These are phyloP conservation scores for Hansfordia pulvinata DNA, from an alignment of 2,329 filamentous ascomycete genomes.

Conservation along the genomic window DNA sequence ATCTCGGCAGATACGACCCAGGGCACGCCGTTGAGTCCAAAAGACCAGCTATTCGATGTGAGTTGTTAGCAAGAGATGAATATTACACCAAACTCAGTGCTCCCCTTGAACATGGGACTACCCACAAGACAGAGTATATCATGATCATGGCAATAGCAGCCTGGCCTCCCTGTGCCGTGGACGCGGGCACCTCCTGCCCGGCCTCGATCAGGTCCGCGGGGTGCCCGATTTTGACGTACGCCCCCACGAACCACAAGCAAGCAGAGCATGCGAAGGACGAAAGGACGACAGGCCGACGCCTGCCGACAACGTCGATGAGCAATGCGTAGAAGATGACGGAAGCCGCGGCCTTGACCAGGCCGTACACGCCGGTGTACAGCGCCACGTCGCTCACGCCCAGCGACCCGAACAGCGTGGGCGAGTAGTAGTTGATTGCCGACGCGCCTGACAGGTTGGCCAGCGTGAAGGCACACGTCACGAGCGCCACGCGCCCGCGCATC, in stretches of 20 bases:
- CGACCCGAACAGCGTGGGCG: slow-evolving; percentile 24
- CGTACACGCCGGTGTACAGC: slow-evolving; percentile 37
- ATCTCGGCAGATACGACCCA: slow-evolving; percentile 31
- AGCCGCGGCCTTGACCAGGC: slow-evolving; percentile 26
- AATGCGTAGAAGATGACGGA: slow-evolving; percentile 26
- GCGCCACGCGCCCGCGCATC: slow-evolving; percentile 24
- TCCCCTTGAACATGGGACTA: neutral
- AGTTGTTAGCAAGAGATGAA: neutral
- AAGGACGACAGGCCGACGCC: slow-evolving; percentile 27
- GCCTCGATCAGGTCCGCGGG: slow-evolving; percentile 28
- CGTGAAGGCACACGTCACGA: slow-evolving; percentile 23
- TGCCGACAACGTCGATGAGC: slow-evolving; percentile 25
- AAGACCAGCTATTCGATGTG: slow-evolving; percentile 22
- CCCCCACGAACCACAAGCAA: slow-evolving; percentile 36
- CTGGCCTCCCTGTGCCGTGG: slow-evolving; percentile 30
- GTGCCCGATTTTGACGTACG: slow-evolving; percentile 37
- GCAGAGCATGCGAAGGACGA: slow-evolving; percentile 31
- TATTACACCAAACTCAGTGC: no score
- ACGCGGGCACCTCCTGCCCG: slow-evolving; percentile 25
- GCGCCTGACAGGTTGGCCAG: slow-evolving; percentile 26
- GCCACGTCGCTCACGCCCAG: slow-evolving; percentile 29
- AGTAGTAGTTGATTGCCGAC: slow-evolving; percentile 29
- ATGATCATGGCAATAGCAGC: slow-evolving; percentile 41
- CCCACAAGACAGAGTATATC: slow-evolving; percentile 38
- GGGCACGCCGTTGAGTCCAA: slow-evolving; percentile 29